Percentiles rank a stretch among this genome's conserved stretches.
Evolutionary conservation across 2,329 filamentous ascomycete genomes (phyloP).

Genomic region (Albophoma yamanashiensis): DNA sequence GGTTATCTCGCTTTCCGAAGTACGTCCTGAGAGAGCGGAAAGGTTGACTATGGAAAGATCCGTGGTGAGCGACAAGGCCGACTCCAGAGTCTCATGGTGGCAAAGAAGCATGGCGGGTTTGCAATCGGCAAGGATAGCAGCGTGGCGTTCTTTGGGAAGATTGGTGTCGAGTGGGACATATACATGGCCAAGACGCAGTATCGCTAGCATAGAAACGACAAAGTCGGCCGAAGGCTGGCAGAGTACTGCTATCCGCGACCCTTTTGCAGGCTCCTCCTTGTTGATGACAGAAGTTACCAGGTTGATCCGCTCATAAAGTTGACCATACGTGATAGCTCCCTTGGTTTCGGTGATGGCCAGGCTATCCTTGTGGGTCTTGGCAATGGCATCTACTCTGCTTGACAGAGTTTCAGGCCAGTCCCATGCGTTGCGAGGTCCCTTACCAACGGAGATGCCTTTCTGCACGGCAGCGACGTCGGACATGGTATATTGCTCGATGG

Average conservation of each 20-base stretch:
- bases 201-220: slow-evolving; percentile 27
- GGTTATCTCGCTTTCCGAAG: background rate
- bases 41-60: background rate
- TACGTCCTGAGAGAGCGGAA: slow-evolving; percentile 12
- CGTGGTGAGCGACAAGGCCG: background rate
- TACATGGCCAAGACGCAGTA: slow-evolving; percentile 23
- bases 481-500: background rate
- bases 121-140: background rate
- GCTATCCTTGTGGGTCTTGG: background rate
- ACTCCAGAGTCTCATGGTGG: background rate
- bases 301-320: background rate
- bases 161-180: slow-evolving; percentile 20
- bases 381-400: background rate
- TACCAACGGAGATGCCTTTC: background rate
- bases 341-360: background rate
- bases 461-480: background rate
- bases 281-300: background rate
- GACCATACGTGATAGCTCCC: background rate
- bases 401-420: background rate
- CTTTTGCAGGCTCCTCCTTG: background rate
- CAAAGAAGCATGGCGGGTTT: background rate
- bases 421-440: background rate
- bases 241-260: slow-evolving; percentile 18
- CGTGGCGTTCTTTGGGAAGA: background rate
- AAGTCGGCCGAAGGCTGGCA: slow-evolving; percentile 23